Conservation (phyloP, 2,329 filamentous ascomycete genomes). For the Pseudocercospora cruenta region DNA sequence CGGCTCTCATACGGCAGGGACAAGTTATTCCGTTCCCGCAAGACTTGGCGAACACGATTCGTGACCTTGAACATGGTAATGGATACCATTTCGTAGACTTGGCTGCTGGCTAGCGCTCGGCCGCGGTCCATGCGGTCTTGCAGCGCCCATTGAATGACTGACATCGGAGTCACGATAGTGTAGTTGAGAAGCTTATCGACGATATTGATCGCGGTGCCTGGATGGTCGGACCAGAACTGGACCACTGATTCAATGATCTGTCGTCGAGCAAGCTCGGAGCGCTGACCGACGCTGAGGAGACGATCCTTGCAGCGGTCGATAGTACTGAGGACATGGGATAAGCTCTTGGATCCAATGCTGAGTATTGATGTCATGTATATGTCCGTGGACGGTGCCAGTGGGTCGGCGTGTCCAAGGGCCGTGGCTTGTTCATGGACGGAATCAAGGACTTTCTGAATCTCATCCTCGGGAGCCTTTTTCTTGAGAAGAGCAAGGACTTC, state of each 20-base stretch:
- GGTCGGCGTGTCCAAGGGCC: constrained; percentile 69
- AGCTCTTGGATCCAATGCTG: constrained; percentile 90
- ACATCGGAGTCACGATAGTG: constrained; percentile 83
- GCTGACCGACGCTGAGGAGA: constrained; percentile 75
- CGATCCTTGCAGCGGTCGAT: constrained; percentile 94
- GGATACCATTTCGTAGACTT: constrained; percentile 87
- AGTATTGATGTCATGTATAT: constrained; percentile 93
- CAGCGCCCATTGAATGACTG: constrained; percentile 89
- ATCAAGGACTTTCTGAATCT: constrained; percentile 80
- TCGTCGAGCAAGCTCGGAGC: constrained; percentile 73
- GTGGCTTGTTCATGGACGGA: constrained; percentile 79
- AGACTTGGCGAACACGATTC: constrained; percentile 79
- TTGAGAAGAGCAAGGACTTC: constrained; percentile 78
- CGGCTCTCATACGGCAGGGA: constrained; percentile 61
- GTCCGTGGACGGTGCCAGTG: constrained; percentile 84
- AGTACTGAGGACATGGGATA: constrained; percentile 92
- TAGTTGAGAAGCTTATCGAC: constrained; percentile 98
- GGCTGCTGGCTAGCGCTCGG: constrained; percentile 67
- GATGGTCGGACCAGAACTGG: constrained; percentile 90
- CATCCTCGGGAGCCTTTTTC: constrained; percentile 82
- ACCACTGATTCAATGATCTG: constrained; percentile 92
- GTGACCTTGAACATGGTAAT: constrained; percentile 91
- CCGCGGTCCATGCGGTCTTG: constrained; percentile 60
- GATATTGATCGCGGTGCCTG: constrained; percentile 87
- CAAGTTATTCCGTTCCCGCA: constrained; percentile 63